phyloP scores from a whole-genome alignment of 805 yeast genomes.

The Wickerhamomyces alni region DNA sequence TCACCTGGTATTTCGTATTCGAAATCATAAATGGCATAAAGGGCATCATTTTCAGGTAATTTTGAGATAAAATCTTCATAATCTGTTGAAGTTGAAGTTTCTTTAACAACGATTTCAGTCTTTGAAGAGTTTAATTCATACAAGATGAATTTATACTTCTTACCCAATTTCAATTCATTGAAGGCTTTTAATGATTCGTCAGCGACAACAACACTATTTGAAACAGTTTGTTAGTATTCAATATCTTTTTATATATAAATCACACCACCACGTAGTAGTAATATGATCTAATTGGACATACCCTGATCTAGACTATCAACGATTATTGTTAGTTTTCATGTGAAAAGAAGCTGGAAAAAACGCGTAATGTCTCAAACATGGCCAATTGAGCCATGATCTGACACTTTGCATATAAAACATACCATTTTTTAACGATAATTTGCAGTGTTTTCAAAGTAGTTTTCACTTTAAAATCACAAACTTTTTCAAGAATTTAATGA shows the following conservation, averaged over 20 bases:
- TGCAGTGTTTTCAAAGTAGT: no score
- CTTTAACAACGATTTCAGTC: conserved; percentile 87
- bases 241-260: no score
- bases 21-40: conserved; percentile 95
- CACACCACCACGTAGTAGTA: no score
- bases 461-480: no score
- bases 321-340: conserved; percentile 1
- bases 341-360: no score
- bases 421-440: no score
- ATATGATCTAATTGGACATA: no score
- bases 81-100: conserved; percentile 66
- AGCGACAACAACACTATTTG: conserved; percentile 65
- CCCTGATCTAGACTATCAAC: conserved; percentile 20
- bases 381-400: no score
- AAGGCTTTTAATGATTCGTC: conserved; percentile 91
- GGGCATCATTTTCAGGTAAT: conserved; percentile 93
- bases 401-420: no score
- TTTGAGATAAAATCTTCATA: conserved; percentile 85
- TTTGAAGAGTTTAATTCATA: conserved; percentile 77
- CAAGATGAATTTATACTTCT: conserved; percentile 78
- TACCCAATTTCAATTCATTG: conserved; percentile 93
- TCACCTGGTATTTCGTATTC: conserved; percentile 88
- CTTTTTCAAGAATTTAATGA: not conserved
- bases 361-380: no score
- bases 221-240: not conserved